phyloP scores from a whole-genome alignment of 2,329 filamentous ascomycete species.

The Teratosphaeriaceae sp. region DNA sequence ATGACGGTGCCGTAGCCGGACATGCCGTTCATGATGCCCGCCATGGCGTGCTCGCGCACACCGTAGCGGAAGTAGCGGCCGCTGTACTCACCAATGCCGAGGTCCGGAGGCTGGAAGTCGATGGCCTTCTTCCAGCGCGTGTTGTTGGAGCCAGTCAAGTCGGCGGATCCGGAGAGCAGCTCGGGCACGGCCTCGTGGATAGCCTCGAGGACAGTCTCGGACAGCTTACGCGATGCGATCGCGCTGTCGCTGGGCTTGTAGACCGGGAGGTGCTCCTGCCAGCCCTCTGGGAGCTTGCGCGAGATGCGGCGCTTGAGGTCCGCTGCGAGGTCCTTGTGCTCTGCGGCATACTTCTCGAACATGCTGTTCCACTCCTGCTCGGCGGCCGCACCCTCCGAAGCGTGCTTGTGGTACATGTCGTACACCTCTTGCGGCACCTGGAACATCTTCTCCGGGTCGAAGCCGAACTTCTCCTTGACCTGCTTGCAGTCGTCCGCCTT shows the following conservation, averaged over 20 bases:
- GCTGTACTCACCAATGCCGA: conserved; percentile 78
- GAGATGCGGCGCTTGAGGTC: conserved; percentile 76
- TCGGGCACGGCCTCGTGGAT: conserved; percentile 79
- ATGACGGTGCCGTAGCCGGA: conserved; percentile 92
- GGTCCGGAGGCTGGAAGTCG: conserved; percentile 90
- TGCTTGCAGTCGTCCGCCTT: conserved; percentile 91
- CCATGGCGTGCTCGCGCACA: conserved; percentile 90
- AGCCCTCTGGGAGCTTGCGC: conserved; percentile 85
- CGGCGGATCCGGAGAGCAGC: conserved; percentile 90
- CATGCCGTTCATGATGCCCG: conserved; percentile 89
- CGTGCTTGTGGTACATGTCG: conserved; percentile 80
- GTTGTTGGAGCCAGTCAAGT: conserved; percentile 97
- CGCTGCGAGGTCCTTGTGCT: conserved; percentile 70
- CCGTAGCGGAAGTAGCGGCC: conserved; percentile 92
- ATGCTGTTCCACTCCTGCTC: conserved; percentile 96
- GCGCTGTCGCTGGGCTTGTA: conserved; percentile 83
- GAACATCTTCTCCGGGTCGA: conserved; percentile 90
- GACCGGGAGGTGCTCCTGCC: conserved; percentile 87
- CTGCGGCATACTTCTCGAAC: conserved; percentile 74
- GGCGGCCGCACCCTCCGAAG: conserved; percentile 74
- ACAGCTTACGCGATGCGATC: conserved; percentile 90
- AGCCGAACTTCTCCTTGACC: conserved; percentile 92
- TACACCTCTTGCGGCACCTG: conserved; percentile 92
- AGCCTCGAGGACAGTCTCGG: conserved; percentile 85
- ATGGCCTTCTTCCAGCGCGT: conserved; percentile 95